phyloP scores from a whole-genome alignment of 768 basidiomycete species.

The Termitomyces sp. region DNA sequence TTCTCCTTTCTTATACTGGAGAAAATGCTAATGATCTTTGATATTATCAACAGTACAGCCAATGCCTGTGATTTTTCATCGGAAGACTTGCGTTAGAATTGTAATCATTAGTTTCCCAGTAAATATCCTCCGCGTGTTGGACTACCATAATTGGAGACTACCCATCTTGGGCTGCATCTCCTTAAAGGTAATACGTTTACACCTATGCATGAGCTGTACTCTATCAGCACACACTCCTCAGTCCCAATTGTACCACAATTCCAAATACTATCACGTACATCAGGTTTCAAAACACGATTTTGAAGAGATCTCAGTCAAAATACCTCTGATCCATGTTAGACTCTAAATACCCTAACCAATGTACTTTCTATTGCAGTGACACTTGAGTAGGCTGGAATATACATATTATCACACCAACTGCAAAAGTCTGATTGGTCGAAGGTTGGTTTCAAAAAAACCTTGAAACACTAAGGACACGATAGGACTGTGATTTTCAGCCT shows the following conservation, averaged over 20 bases:
- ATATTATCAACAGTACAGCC: constrained; percentile 17
- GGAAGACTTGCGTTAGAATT: not conserved
- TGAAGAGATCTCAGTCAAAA: too few relatives aligned
- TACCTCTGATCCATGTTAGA: too few relatives aligned
- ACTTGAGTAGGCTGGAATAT: too few relatives aligned
- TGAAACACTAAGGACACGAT: too few relatives aligned
- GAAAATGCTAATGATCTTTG: not conserved
- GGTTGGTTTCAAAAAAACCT: too few relatives aligned
- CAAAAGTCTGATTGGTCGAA: too few relatives aligned
- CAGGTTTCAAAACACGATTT: too few relatives aligned
- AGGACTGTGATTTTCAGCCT: not conserved
- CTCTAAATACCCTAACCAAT: too few relatives aligned
- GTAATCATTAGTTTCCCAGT: too few relatives aligned
- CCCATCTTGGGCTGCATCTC: not conserved
- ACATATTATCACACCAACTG: too few relatives aligned
- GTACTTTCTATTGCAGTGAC: too few relatives aligned
- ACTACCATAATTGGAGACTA: not conserved
- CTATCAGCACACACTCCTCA: not conserved
- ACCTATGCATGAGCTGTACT: not conserved
- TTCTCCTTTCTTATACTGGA: not conserved
- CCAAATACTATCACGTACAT: too few relatives aligned
- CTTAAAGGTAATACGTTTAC: not conserved
- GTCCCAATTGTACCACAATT: not conserved
- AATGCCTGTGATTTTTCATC: constrained; percentile 13
- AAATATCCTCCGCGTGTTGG: not conserved